Evolutionary conservation across 2,329 filamentous ascomycete genomes (phyloP).

Genomic region (Apiospora koreana): DNA sequence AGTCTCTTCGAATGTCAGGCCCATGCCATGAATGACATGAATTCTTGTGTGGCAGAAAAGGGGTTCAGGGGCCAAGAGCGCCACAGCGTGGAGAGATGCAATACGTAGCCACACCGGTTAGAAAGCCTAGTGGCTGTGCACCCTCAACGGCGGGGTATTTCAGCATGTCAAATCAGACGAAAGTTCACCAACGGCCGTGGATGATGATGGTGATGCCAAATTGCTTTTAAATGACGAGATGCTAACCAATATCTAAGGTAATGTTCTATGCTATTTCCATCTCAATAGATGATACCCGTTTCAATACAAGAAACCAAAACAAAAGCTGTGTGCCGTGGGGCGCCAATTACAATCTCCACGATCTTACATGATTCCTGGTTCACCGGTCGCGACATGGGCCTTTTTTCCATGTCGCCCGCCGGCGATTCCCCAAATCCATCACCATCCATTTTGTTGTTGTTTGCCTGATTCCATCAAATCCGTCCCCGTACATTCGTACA

Average conservation of each 20-base stretch:
- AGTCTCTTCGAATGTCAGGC: too few relatives aligned
- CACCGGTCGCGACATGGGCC: neutral
- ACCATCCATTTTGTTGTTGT: neutral
- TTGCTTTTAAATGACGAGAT: neutral
- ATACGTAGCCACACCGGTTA: neutral
- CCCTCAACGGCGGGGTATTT: too few relatives aligned
- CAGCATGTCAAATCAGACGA: too few relatives aligned
- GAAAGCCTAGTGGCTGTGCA: neutral
- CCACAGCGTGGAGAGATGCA: neutral
- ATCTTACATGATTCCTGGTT: neutral
- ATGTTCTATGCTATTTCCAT: neutral
- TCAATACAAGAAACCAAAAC: neutral
- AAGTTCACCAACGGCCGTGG: too few relatives aligned
- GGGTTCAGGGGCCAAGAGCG: neutral
- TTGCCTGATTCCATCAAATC: neutral
- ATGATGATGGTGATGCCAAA: neutral
- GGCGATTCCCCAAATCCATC: neutral
- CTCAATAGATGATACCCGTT: neutral
- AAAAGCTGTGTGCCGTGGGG: neutral
- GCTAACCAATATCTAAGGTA: neutral
- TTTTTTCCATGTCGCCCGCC: neutral
- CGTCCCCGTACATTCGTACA: neutral
- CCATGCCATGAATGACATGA: too few relatives aligned
- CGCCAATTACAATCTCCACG: neutral
- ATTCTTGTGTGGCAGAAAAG: too few relatives aligned